A percentile compares a stretch with the other conserved stretches of the same genome.
phyloP scores from a whole-genome alignment of 441 rosid genomes.

The Adansonia rubrostipa region DNA sequence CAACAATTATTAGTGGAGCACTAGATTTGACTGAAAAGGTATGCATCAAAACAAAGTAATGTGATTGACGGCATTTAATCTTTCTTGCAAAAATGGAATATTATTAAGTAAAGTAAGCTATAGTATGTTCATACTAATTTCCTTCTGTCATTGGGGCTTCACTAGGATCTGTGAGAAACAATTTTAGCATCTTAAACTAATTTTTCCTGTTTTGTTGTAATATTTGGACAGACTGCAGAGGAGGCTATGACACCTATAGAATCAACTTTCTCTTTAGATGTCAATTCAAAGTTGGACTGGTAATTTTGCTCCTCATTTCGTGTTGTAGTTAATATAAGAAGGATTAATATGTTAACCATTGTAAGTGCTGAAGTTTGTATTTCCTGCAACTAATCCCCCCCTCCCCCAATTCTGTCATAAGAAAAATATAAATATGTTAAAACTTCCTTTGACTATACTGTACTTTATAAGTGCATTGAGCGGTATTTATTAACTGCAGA shows the following conservation, averaged over 20 bases:
- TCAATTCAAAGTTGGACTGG: conserved; percentile 96
- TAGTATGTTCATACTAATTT: neutral
- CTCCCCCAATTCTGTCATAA: neutral
- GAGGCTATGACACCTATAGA: conserved; percentile 99
- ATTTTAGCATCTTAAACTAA: conserved; percentile 1
- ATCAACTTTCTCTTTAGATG: conserved; percentile 90
- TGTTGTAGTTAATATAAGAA: conserved; percentile 18
- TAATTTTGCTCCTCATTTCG: conserved; percentile 35
- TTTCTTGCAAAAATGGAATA: conserved; percentile 1
- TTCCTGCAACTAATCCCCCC: conserved; percentile 2
- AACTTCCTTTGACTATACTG: neutral
- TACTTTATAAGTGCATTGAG: neutral
- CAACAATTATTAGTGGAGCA: conserved; percentile 96
- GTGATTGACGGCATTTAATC: neutral
- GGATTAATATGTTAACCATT: neutral
- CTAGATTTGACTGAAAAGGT: conserved; percentile 99
- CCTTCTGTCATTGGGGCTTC: neutral
- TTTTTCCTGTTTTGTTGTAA: conserved; percentile 12
- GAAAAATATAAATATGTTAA: neutral
- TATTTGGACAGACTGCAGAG: conserved; percentile 77
- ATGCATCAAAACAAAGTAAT: neutral
- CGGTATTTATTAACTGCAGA: neutral
- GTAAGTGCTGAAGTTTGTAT: neutral
- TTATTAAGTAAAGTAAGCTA: neutral
- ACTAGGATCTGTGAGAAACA: neutral